Conservation (phyloP, 768 basidiomycete species). For the Leucosporidium scottii region DNA sequence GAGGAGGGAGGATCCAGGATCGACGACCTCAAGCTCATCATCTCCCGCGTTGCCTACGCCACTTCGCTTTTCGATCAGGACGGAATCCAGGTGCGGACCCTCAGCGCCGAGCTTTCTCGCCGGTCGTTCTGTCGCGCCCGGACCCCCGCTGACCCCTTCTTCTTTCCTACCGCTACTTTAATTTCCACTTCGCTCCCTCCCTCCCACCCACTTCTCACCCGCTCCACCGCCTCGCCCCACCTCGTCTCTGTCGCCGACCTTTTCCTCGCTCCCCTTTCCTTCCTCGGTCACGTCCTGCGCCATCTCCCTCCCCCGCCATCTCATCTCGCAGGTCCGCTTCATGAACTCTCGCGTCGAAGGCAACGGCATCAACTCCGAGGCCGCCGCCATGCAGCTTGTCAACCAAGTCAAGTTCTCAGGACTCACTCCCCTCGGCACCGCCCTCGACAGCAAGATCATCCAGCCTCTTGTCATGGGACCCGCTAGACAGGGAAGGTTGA, state of each 20-base stretch:
- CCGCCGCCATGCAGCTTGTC: constrained; percentile 40
- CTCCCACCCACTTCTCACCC: no score
- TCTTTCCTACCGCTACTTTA: no score
- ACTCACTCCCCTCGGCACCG: constrained; percentile 13
- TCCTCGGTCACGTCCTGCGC: neutral
- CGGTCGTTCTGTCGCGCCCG: neutral
- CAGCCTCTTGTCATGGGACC: constrained; percentile 45
- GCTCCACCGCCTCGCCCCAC: no score
- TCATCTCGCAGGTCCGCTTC: constrained; percentile 39
- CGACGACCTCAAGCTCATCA: constrained; percentile 45
- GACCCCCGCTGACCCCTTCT: no score
- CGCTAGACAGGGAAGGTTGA: constrained; percentile 38
- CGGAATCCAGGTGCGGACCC: constrained; percentile 40
- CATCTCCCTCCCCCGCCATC: no score
- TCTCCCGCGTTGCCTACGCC: constrained; percentile 16
- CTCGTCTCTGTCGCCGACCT: no score
- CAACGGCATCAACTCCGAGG: constrained; percentile 43
- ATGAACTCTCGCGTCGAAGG: constrained; percentile 45
- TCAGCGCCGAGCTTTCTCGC: constrained; percentile 45
- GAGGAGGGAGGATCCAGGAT: constrained; percentile 46
- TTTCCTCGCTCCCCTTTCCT: neutral
- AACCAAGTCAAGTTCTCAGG: constrained; percentile 42
- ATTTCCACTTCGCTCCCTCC: no score
- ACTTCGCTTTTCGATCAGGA: constrained; percentile 37
- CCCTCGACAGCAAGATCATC: constrained; percentile 43